Conservation (phyloP, 768 basidiomycete genomes). For the Leccinum uliginosum region DNA sequence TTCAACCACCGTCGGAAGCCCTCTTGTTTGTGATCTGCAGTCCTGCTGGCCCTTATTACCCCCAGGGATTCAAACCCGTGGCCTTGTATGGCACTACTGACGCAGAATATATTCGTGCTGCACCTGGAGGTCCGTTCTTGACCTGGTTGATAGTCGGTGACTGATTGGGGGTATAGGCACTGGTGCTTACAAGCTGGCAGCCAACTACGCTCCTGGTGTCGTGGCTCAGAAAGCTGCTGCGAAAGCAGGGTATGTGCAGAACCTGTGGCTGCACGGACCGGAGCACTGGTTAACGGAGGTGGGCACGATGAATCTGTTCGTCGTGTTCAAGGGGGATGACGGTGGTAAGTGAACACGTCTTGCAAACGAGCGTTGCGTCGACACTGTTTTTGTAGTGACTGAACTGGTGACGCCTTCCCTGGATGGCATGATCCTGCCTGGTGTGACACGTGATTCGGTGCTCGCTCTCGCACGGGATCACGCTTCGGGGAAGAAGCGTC, state of each 20-base stretch:
- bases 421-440: conserved; percentile 64
- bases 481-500: conserved; percentile 38
- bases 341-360: conserved; percentile 42
- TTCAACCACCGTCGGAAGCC: conserved; percentile 64
- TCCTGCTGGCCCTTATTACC: conserved; percentile 75
- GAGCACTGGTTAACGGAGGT: conserved; percentile 57
- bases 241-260: conserved; percentile 76
- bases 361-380: not conserved
- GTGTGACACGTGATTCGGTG: conserved; percentile 58
- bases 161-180: conserved; percentile 47
- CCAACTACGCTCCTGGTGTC: conserved; percentile 86
- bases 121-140: conserved; percentile 61
- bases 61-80: conserved; percentile 86
- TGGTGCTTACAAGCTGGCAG: conserved; percentile 82
- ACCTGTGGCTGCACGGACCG: conserved; percentile 82
- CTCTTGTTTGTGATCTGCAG: conserved; percentile 61
- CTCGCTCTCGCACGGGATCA: conserved; percentile 53
- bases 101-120: conserved; percentile 69
- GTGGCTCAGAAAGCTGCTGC: conserved; percentile 80
- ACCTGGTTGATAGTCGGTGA: not conserved
- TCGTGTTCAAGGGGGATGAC: conserved; percentile 67
- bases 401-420: conserved; percentile 66
- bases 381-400: conserved; percentile 28
- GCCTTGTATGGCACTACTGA: conserved; percentile 76
- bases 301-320: conserved; percentile 92